Evolutionary conservation across 176 grass and related monocot genomes (phyloP).

Genomic region (Zea mays): DNA sequence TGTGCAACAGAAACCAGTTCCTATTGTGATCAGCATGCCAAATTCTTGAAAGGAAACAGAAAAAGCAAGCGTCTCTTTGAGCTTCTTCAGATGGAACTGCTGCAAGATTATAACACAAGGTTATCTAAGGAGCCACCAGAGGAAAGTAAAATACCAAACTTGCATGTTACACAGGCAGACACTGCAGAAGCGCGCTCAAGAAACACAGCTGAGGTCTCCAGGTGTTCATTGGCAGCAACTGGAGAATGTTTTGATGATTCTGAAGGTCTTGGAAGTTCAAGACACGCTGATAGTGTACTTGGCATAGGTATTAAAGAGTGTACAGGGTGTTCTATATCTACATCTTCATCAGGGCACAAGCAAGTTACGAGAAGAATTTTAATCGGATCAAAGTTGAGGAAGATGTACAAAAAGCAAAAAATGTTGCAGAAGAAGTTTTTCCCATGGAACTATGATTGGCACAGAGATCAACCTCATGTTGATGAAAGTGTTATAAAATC

Average conservation of each 20-base stretch:
- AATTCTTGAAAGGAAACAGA: constrained; percentile 45
- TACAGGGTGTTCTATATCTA: constrained; percentile 42
- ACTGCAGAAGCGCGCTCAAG: constrained; percentile 37
- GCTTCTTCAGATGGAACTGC: constrained; percentile 76
- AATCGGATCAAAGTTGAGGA: constrained; percentile 64
- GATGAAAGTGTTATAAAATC: constrained; percentile 52
- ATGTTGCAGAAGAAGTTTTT: constrained; percentile 76
- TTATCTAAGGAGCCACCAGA: constrained; percentile 25
- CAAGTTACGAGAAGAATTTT: constrained; percentile 45
- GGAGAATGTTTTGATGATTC: constrained; percentile 37
- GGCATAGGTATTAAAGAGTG: constrained; percentile 43
- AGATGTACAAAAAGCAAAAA: constrained; percentile 85
- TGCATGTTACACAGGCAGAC: constrained; percentile 27
- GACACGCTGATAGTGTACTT: constrained; percentile 43
- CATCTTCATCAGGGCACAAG: constrained; percentile 52
- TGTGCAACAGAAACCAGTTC: constrained; percentile 14
- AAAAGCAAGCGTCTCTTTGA: constrained; percentile 89
- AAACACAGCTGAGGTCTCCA: constrained; percentile 31
- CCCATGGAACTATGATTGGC: constrained; percentile 90
- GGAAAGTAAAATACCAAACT: constrained; percentile 12
- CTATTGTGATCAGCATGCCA: constrained; percentile 29
- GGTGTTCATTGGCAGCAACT: constrained; percentile 35
- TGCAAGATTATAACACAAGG: constrained; percentile 57
- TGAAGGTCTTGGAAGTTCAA: constrained; percentile 44
- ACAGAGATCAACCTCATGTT: constrained; percentile 68